These are phyloP conservation scores for Cryptococcus sp. DNA, from an alignment of 1,284 basidiomycete genomes.

Conservation along the genomic window DNA sequence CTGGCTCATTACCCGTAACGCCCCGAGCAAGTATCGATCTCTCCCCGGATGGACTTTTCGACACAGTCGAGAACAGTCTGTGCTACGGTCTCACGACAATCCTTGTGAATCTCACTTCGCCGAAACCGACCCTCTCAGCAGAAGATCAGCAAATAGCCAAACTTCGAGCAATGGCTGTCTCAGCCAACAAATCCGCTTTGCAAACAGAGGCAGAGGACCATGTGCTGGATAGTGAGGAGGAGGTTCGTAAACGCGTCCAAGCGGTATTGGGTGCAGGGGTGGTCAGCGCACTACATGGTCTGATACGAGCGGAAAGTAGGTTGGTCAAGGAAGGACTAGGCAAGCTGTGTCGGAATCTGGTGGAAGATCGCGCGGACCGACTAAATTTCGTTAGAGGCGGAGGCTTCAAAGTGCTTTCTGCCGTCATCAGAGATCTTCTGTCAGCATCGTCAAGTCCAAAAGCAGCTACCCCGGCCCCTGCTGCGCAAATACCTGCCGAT, in stretches of 20 bases:
- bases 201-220: constrained; percentile 33
- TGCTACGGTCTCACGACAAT: constrained; percentile 76
- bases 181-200: constrained; percentile 57
- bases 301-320: constrained; percentile 58
- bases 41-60: constrained; percentile 18
- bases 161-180: constrained; percentile 64
- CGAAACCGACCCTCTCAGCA: constrained; percentile 68
- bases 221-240: constrained; percentile 59
- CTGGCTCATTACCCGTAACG: constrained; percentile 59
- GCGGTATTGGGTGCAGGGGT: constrained; percentile 64
- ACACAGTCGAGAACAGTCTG: constrained; percentile 54
- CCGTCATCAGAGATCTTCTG: constrained; percentile 57
- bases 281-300: constrained; percentile 64
- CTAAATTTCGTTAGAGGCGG: constrained; percentile 80
- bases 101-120: constrained; percentile 69
- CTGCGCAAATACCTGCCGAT: constrained; percentile 26
- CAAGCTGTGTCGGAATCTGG: constrained; percentile 67
- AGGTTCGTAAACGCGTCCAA: constrained; percentile 64
- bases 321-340: constrained; percentile 49
- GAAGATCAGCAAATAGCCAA: constrained; percentile 79
- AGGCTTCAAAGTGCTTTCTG: constrained; percentile 70
- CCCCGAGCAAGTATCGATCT: constrained; percentile 44
- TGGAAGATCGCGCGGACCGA: constrained; percentile 74
- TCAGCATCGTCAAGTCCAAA: constrained; percentile 1
- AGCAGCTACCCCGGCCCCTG: background rate